Evolutionary conservation across 352 stramenopile species (phyloP), one percentile per base, ranked within the genome.

Genomic region (Pythium scleroteichum): DNA sequence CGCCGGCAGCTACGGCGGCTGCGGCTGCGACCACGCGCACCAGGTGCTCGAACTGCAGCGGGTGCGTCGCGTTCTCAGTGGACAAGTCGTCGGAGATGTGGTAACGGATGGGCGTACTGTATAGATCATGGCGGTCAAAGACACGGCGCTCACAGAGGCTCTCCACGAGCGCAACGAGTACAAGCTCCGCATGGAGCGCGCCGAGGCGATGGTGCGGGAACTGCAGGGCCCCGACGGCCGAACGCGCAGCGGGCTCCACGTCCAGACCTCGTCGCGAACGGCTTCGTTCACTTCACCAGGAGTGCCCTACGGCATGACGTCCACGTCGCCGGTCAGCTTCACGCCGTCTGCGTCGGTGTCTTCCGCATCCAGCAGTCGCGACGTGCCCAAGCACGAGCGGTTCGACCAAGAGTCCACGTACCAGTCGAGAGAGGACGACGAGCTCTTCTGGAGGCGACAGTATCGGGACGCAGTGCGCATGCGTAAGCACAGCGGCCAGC

Each of bases 81-180:
- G n/a, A n/a, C n/a, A n/a, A n/a, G n/a, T n/a, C n/a, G n/a, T n/a
- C n/a, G n/a, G n/a, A n/a, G n/a, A n/a, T n/a, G n/a, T n/a, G n/a
- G n/a, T n/a, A n/a, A n/a, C n/a, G n/a, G n/a, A n/a, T n/a, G n/a
- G n/a, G 19, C 19, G 14, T 26, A 49, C 20, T 4, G 19, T 48
- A 12, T 63, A 76, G 73, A 64, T 79, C 3, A 55, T 89, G 1
- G 59, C 72, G 16, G 68, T 86, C 38, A 89, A 89, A 53, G 78
- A 87, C 46, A 50, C 73, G 23, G 79, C 77, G 22, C 52, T 89
- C 23, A 80, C 48, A 1, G 79, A 87, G 56, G 77, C 77, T 13
- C 60, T 87, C 13, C 65, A 86, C 17, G 77, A 87, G 51, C 75
- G 79, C 3, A 89, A 83, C 51, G 67, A 79, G 26, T 72, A 79